Percentiles rank a stretch among this genome's conserved stretches.
Conservation (phyloP, 768 basidiomycete species). For the Rhizopogon vinicolor region DNA sequence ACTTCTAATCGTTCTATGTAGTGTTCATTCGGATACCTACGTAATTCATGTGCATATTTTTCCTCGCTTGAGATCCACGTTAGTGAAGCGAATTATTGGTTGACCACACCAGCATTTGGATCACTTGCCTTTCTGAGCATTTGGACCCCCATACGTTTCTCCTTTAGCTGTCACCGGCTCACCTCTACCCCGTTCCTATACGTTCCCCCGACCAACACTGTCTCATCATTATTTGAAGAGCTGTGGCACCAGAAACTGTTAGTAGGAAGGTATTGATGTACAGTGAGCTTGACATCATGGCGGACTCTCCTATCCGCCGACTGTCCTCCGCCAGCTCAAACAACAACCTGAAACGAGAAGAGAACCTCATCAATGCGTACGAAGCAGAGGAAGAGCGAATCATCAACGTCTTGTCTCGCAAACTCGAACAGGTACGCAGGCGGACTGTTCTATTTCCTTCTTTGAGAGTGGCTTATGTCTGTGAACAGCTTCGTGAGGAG, state of each 20-base stretch:
- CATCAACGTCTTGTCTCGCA: constrained; percentile 76
- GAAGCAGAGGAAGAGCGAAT: constrained; percentile 90
- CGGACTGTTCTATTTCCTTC: not conserved
- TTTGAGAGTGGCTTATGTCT: not conserved
- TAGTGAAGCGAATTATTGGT: not conserved
- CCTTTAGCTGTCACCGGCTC: not conserved
- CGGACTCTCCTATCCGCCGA: constrained; percentile 49
- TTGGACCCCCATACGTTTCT: not conserved
- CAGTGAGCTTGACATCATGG: constrained; percentile 13
- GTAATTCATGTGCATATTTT: not conserved
- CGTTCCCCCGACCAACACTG: not conserved
- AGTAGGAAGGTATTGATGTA: not conserved
- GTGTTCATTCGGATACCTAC: not conserved
- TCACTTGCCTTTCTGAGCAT: constrained; percentile 5
- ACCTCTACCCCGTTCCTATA: not conserved
- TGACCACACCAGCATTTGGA: no score
- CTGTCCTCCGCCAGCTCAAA: constrained; percentile 52
- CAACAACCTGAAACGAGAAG: constrained; percentile 46
- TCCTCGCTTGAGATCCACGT: not conserved
- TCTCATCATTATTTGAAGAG: not conserved
- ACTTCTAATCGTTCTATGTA: constrained; percentile 45
- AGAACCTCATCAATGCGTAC: constrained; percentile 82
- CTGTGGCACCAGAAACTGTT: not conserved
- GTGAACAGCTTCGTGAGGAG: constrained; percentile 67
- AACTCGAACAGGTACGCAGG: constrained; percentile 67